Evolutionary conservation across 768 basidiomycete species (phyloP).

Genomic region (Leucosporidium yakuticum): DNA sequence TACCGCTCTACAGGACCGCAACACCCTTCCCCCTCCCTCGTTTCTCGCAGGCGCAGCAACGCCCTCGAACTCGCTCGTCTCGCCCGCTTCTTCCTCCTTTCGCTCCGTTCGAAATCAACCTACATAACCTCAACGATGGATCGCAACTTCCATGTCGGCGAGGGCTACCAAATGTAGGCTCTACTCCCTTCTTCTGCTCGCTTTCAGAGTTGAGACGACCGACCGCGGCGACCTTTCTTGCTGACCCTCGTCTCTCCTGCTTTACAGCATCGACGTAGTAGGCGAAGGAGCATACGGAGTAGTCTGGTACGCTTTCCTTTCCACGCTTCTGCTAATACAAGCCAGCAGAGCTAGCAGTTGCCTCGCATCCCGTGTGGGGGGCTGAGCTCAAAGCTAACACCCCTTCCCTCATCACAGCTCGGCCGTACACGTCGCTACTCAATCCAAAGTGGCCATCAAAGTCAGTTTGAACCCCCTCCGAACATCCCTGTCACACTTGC

Average conservation of each 20-base stretch:
- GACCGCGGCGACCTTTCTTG: too few species aligned
- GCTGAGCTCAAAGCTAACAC: too few species aligned
- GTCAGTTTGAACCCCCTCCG: background rate
- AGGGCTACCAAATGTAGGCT: conserved; percentile 43
- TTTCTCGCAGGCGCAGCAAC: too few species aligned
- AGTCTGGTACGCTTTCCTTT: conserved; percentile 55
- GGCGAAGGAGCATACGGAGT: conserved; percentile 55
- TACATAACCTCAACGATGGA: conserved; percentile 28
- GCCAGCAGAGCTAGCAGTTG: background rate
- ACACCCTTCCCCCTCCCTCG: too few species aligned
- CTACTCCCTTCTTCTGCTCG: background rate
- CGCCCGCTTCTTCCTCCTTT: too few species aligned
- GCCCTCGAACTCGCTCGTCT: background rate
- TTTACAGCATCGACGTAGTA: conserved; percentile 43
- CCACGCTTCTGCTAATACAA: background rate
- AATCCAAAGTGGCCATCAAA: conserved; percentile 91
- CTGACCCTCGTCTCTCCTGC: background rate
- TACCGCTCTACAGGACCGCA: too few species aligned
- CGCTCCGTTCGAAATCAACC: background rate
- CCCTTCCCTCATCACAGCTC: conserved; percentile 48
- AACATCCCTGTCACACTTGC: background rate
- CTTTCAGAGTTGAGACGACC: too few species aligned
- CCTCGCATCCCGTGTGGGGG: too few species aligned
- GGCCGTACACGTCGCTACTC: conserved; percentile 76
- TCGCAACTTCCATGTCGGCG: conserved; percentile 39